Evolutionary conservation across 148 eudicot species (phyloP).

Genomic region (Camellia sinensis): DNA sequence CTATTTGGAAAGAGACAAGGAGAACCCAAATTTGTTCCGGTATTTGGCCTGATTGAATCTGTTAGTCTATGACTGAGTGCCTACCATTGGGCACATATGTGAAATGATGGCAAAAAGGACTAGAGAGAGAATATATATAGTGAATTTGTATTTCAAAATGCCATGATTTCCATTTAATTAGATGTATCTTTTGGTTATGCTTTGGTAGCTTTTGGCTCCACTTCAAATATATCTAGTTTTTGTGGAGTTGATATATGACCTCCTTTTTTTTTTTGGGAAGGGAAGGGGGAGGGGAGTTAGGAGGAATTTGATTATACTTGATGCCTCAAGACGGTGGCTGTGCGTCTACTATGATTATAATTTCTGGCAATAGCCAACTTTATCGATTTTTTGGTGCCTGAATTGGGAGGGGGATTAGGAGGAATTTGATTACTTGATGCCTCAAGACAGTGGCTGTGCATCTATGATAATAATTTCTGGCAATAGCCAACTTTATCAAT

Average conservation of each 20-base stretch:
- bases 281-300: background rate
- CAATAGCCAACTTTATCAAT: too few relatives aligned
- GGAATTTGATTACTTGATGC: too few relatives aligned
- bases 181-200: background rate
- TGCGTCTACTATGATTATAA: background rate
- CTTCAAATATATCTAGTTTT: background rate
- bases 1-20: conserved; percentile 41
- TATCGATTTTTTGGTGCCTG: too few relatives aligned
- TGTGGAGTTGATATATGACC: background rate
- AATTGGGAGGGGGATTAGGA: too few relatives aligned
- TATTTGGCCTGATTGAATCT: conserved; percentile 35
- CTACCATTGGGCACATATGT: background rate
- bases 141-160: background rate
- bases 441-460: too few relatives aligned
- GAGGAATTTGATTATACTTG: background rate
- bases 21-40: conserved; percentile 27
- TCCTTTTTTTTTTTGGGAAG: background rate
- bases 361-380: too few relatives aligned
- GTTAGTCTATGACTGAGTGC: background rate
- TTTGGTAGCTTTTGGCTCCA: background rate
- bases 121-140: background rate
- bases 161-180: conserved; percentile 1
- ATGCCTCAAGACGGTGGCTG: too few relatives aligned
- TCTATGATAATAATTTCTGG: too few relatives aligned
- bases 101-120: background rate